Percentiles rank a stretch among this genome's conserved stretches.
These are phyloP conservation scores for Penicillium lividum DNA, from an alignment of 495 filamentous ascomycete species.

Conservation along the genomic window DNA sequence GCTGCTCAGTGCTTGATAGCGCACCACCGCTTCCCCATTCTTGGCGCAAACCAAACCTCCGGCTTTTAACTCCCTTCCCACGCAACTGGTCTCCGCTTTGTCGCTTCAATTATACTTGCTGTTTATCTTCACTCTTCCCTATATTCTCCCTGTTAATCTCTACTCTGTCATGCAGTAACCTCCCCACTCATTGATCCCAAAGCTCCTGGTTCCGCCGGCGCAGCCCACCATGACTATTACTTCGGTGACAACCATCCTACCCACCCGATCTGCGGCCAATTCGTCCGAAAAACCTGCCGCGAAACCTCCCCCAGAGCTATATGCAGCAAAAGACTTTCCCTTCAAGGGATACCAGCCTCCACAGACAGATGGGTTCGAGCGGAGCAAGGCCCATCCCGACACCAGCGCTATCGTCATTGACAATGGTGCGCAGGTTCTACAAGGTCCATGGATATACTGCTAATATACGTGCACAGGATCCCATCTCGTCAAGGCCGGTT, in stretches of 20 bases:
- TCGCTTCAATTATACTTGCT: neutral
- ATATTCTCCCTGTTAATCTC: neutral
- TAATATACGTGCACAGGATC: conserved; percentile 60
- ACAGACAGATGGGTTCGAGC: conserved; percentile 65
- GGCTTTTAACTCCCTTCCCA: neutral
- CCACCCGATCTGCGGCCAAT: conserved; percentile 34
- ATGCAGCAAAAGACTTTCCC: conserved; percentile 67
- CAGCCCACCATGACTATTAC: conserved; percentile 52
- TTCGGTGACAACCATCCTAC: conserved; percentile 43
- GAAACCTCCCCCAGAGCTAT: conserved; percentile 53
- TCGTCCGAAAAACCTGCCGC: conserved; percentile 37
- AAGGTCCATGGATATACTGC: neutral
- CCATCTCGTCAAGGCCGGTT: conserved; percentile 85
- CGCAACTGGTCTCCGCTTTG: conserved; percentile 3
- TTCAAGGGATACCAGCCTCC: conserved; percentile 73
- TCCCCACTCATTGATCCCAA: conserved; percentile 22
- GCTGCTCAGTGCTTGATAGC: neutral
- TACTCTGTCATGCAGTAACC: conserved; percentile 36
- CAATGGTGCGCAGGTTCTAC: conserved; percentile 66
- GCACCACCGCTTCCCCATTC: conserved; percentile 13
- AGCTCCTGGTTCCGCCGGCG: conserved; percentile 32
- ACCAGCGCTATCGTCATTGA: conserved; percentile 91
- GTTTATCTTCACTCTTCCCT: neutral
- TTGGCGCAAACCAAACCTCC: conserved; percentile 19
- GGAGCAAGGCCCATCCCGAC: conserved; percentile 55